These are phyloP conservation scores for Penicillium longicatenatum DNA, from an alignment of 495 filamentous ascomycete species.

Conservation along the genomic window DNA sequence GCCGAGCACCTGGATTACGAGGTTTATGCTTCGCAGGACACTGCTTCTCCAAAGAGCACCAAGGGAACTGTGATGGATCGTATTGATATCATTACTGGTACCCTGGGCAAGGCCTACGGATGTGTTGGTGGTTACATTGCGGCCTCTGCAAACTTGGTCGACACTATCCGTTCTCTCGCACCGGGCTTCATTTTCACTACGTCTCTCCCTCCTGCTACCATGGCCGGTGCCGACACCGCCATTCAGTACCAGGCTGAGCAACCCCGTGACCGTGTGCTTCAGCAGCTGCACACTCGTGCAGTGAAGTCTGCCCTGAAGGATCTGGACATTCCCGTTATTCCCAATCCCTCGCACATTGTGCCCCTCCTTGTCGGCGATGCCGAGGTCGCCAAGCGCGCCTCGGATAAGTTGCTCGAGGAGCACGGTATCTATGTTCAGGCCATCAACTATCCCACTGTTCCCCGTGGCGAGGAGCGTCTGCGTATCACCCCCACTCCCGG, in stretches of 20 bases:
- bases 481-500: conserved; percentile 95
- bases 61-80: conserved; percentile 91
- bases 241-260: conserved; percentile 89
- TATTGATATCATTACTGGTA: conserved; percentile 96
- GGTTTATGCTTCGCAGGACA: conserved; percentile 51
- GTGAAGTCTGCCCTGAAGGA: conserved; percentile 79
- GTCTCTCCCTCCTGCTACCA: conserved; percentile 90
- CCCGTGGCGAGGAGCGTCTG: conserved; percentile 91
- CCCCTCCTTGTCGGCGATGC: conserved; percentile 93
- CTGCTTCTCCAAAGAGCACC: conserved; percentile 60
- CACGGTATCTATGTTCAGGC: conserved; percentile 96
- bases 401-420: conserved; percentile 82
- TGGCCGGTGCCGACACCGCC: conserved; percentile 89
- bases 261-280: conserved; percentile 80
- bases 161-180: conserved; percentile 93
- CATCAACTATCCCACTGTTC: conserved; percentile 98
- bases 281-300: conserved; percentile 92
- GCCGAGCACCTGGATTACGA: conserved; percentile 97
- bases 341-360: conserved; percentile 95
- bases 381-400: conserved; percentile 87
- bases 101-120: conserved; percentile 95
- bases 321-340: conserved; percentile 93
- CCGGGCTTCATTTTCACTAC: conserved; percentile 99
- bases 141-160: conserved; percentile 82
- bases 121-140: conserved; percentile 98